Evolutionary conservation across 768 basidiomycete genomes (phyloP).

Genomic region (Kwoniella shandongensis): DNA sequence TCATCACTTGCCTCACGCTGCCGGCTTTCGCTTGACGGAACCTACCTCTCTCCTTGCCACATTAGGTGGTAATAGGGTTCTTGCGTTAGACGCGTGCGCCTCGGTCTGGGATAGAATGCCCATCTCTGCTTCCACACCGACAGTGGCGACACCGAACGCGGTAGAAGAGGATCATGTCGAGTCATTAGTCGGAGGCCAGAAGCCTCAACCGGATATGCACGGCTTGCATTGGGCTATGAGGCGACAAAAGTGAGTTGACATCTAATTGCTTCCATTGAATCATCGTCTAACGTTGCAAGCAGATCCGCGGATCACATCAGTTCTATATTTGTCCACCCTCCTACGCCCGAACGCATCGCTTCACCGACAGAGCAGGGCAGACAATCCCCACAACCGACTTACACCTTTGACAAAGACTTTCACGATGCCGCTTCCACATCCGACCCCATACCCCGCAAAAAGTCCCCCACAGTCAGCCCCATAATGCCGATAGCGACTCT

Average conservation of each 20-base stretch:
- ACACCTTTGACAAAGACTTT: no score
- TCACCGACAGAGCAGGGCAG: conserved; percentile 8
- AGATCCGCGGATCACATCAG: conserved; percentile 26
- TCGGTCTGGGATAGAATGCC: conserved; percentile 41
- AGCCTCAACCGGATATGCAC: conserved; percentile 6
- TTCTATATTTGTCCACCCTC: conserved; percentile 47
- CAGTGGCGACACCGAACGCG: conserved; percentile 12
- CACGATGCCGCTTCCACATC: conserved; percentile 1
- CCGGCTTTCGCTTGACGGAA: conserved; percentile 21
- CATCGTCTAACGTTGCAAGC: conserved; percentile 6
- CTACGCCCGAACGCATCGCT: conserved; percentile 38
- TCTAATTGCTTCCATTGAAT: neutral
- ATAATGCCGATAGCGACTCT: conserved; percentile 7
- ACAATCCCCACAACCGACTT: no score
- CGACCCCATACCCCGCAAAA: conserved; percentile 7
- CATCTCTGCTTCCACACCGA: conserved; percentile 19
- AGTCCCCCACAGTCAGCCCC: conserved; percentile 25
- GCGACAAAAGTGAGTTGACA: conserved; percentile 19
- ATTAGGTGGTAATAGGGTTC: conserved; percentile 25
- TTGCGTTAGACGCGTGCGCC: conserved; percentile 11
- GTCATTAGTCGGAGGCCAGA: conserved; percentile 24
- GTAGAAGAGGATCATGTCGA: conserved; percentile 39
- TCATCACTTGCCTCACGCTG: conserved; percentile 27
- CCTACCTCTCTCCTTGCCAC: conserved; percentile 18
- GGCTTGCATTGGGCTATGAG: conserved; percentile 20